A percentile compares a stretch with the other conserved stretches of the same genome.
Conservation (phyloP, 2,329 filamentous ascomycete species). For the Epichloe hybrida region DNA sequence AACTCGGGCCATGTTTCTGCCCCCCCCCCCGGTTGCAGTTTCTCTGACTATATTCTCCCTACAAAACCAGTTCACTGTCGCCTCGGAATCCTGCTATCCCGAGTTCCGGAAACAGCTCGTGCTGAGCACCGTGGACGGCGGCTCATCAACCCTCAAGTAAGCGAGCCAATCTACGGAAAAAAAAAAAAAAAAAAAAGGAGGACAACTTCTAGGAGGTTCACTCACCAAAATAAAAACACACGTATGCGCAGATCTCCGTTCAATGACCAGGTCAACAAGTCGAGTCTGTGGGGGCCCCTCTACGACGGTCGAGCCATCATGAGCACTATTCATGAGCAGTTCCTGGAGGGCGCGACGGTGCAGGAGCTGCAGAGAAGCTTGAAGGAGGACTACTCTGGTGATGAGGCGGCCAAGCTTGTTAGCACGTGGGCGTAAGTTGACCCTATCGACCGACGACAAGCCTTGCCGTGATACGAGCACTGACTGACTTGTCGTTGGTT, state of each 20-base stretch:
- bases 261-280: conserved; percentile 27
- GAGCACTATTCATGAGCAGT: conserved; percentile 25
- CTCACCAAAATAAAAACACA: no score
- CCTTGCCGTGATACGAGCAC: no score
- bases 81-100: conserved; percentile 28
- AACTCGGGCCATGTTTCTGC: neutral
- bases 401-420: conserved; percentile 19
- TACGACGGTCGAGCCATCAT: conserved; percentile 33
- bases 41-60: neutral
- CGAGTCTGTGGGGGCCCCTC: conserved; percentile 24
- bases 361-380: conserved; percentile 28
- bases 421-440: conserved; percentile 25
- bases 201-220: neutral
- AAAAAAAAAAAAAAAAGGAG: no score
- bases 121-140: conserved; percentile 29
- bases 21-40: neutral
- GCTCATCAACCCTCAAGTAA: conserved; percentile 31
- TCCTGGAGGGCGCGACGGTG: conserved; percentile 24
- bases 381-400: conserved; percentile 22
- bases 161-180: neutral
- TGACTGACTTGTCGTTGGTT: neutral
- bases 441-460: neutral
- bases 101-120: conserved; percentile 27
- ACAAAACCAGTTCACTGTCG: conserved; percentile 25
- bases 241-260: conserved; percentile 21